Evolutionary conservation across 805 yeast genomes (phyloP).

Genomic region (Yarrowia phangngaensis): DNA sequence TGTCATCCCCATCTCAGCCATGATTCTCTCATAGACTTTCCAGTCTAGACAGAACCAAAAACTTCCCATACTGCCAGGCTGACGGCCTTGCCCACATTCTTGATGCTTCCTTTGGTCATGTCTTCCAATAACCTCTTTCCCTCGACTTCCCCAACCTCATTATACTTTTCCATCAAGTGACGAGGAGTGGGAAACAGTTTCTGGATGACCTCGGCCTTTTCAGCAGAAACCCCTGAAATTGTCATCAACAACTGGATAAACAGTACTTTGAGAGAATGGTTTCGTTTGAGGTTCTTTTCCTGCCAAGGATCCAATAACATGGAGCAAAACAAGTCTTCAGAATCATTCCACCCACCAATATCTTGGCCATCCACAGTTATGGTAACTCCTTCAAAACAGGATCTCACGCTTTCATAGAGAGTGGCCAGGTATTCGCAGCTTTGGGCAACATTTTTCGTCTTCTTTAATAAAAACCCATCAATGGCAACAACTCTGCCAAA

Average conservation of each 20-base stretch:
- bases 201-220: conserved; percentile 79
- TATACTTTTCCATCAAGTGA: conserved; percentile 50
- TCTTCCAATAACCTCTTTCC: conserved; percentile 36
- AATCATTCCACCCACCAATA: background rate
- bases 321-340: background rate
- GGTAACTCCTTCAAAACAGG: conserved; percentile 41
- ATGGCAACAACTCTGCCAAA: conserved; percentile 34
- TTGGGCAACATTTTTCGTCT: conserved; percentile 69
- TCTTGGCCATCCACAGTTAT: conserved; percentile 35
- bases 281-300: conserved; percentile 38
- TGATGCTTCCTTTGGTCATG: background rate
- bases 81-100: background rate
- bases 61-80: conserved; percentile 10
- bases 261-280: conserved; percentile 67
- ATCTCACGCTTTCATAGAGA: conserved; percentile 47
- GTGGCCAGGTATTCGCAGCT: conserved; percentile 58
- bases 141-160: conserved; percentile 32
- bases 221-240: conserved; percentile 74
- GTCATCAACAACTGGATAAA: conserved; percentile 75
- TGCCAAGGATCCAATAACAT: conserved; percentile 39
- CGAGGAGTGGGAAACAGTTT: conserved; percentile 65
- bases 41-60: no score
- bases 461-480: conserved; percentile 60
- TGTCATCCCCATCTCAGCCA: no score
- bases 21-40: no score